phyloP scores from a whole-genome alignment of 208 protist species.

The Trypanosomatidae sp. region DNA sequence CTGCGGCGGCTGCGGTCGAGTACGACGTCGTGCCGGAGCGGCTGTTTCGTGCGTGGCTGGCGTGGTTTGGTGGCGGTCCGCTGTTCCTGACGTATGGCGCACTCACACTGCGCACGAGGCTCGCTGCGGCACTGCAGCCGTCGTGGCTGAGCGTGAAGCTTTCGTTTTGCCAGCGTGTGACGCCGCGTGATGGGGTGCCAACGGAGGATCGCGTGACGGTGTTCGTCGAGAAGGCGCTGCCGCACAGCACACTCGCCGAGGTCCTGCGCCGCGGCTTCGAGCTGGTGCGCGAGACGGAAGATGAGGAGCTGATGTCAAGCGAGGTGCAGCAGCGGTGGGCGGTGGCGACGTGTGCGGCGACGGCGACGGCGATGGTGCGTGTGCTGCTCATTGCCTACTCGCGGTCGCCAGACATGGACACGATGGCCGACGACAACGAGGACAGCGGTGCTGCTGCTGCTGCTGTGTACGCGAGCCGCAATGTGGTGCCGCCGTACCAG shows the following conservation, averaged over 20 bases:
- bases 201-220: conserved; percentile 11
- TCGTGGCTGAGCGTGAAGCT: conserved; percentile 12
- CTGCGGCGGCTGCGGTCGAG: no score
- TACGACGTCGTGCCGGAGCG: conserved; percentile 62
- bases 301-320: conserved; percentile 11
- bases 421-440: no score
- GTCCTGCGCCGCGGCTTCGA: conserved; percentile 21
- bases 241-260: conserved; percentile 21
- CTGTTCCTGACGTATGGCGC: conserved; percentile 36
- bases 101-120: conserved; percentile 18
- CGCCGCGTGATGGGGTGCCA: conserved; percentile 1
- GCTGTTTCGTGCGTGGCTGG: conserved; percentile 38
- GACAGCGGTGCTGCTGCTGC: no score
- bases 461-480: no score
- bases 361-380: no score
- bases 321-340: conserved; percentile 13
- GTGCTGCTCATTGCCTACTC: no score
- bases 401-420: no score
- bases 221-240: conserved; percentile 19
- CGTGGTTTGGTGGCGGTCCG: conserved; percentile 45
- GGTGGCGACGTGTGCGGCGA: conserved; percentile 15
- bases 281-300: conserved; percentile 10
- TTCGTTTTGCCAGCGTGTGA: conserved; percentile 12
- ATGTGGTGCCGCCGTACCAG: no score
- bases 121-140: conserved; percentile 13